phyloP scores from a whole-genome alignment of 306 rosid species.

The Prunus armeniaca region DNA sequence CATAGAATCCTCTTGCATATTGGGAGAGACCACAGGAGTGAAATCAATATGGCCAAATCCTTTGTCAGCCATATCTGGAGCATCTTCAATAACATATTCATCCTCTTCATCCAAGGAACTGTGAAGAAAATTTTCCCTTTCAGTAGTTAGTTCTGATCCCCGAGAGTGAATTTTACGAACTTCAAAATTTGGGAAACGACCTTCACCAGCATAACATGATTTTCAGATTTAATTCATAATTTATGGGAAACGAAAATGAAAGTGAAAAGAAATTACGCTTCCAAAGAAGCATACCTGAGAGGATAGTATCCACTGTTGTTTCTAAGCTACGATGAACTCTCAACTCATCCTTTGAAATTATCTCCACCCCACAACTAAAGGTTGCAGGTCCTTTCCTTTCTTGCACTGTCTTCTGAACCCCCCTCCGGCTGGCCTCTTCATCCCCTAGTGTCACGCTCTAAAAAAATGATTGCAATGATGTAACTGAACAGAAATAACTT shows the following conservation, averaged over 20 bases:
- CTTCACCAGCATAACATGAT: conserved; percentile 40
- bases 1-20: conserved; percentile 41
- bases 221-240: not conserved
- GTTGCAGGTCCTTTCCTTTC: conserved; percentile 98
- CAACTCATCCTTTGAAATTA: conserved; percentile 80
- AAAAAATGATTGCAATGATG: conserved; percentile 30
- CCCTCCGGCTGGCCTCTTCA: conserved; percentile 93
- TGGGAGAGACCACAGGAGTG: conserved; percentile 37
- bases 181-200: conserved; percentile 73
- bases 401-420: conserved; percentile 89
- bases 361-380: conserved; percentile 83
- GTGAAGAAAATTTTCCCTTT: conserved; percentile 30
- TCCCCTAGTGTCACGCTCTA: conserved; percentile 96
- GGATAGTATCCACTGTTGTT: conserved; percentile 86
- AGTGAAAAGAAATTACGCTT: not conserved
- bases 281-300: conserved; percentile 44
- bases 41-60: conserved; percentile 36
- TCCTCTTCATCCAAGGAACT: conserved; percentile 37
- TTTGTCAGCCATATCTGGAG: conserved; percentile 28
- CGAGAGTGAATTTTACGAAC: conserved; percentile 67
- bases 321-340: conserved; percentile 86
- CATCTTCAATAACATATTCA: conserved; percentile 40
- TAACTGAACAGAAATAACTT: conserved; percentile 12
- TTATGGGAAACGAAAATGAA: not conserved
- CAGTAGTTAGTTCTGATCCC: conserved; percentile 39